Evolutionary conservation across 164 flowering plant genomes (phyloP), one percentile per base, ranked within the genome.

Genomic region (grape (Vitis vinifera)): DNA sequence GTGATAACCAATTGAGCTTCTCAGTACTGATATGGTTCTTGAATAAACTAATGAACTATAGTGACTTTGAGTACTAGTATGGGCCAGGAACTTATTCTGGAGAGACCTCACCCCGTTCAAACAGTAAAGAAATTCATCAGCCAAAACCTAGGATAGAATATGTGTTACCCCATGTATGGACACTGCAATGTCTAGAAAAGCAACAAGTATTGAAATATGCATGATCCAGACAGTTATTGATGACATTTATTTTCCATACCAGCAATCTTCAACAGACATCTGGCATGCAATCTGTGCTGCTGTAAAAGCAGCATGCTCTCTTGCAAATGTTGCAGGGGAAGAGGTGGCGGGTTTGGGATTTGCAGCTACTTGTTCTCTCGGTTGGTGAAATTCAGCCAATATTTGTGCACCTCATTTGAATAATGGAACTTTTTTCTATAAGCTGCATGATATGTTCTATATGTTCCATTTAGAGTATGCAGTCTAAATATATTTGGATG

Each of bases 261-360:
- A 95, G 99, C 98, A 95, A 93, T 95, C 99, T 56, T 93, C 99
- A 14, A 95, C 99, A n/a, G 99, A 95, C 83, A 93, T 95, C 59
- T 95, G 99, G 98, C 97, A 77, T 87, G 93, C 99, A 27, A 77
- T 91, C 68, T 93, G 98, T 82, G 82, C 97, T 2, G 94, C 99
- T 58, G 99, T 93, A 58, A 90, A 88, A 79, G 71, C 91, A 70
- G 97, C 97, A 37, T 88, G 97, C 79, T 78, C 88, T 56, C 85
- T 77, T 70, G 97, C 97, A 68, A 75, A 91, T 79, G 86, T 91
- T 73, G 67, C 80, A 4, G 89, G 86, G 9, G 81, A 82, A 73
- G 93, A 95, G 77, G 98, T 95, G 67, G 74, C 70, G 15, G 85
- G 98, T 44, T 23, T 95, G 66, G 99, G 99, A 27, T 93, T 95